A percentile compares a stretch with the other conserved stretches of the same genome.
phyloP scores from a whole-genome alignment of 176 grass and related monocot species.

The Stipa capillata region DNA sequence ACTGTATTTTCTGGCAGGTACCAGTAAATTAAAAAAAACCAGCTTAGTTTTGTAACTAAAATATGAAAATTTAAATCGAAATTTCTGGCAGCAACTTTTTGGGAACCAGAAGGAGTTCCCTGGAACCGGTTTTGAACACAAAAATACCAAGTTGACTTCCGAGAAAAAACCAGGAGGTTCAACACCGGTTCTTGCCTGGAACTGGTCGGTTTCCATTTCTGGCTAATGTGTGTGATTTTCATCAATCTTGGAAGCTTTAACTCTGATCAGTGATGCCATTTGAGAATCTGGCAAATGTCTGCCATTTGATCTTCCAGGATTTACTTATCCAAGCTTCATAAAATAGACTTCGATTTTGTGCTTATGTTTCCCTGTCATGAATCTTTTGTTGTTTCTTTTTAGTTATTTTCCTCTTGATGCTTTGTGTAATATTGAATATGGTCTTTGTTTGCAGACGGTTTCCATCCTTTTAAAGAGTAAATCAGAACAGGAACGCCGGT shows the following conservation, averaged over 20 bases:
- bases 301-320: not conserved
- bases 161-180: not conserved
- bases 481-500: conserved; percentile 88
- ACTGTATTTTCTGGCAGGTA: too few relatives aligned
- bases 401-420: conserved; percentile 4
- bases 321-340: not conserved
- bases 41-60: not conserved
- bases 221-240: not conserved
- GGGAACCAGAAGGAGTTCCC: not conserved
- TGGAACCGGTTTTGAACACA: not conserved
- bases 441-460: conserved; percentile 66
- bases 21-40: not conserved
- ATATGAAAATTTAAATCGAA: not conserved
- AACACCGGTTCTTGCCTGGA: not conserved
- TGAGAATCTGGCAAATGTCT: not conserved
- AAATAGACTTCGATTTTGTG: not conserved
- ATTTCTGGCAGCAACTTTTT: not conserved
- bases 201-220: not conserved
- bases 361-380: not conserved
- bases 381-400: conserved; percentile 13
- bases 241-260: not conserved
- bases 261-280: not conserved
- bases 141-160: not conserved
- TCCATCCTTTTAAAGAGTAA: conserved; percentile 81
- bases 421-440: too few relatives aligned